These are phyloP conservation scores for Taiozyma onychis DNA, from an alignment of 1,139 yeast species.

Conservation along the genomic window DNA sequence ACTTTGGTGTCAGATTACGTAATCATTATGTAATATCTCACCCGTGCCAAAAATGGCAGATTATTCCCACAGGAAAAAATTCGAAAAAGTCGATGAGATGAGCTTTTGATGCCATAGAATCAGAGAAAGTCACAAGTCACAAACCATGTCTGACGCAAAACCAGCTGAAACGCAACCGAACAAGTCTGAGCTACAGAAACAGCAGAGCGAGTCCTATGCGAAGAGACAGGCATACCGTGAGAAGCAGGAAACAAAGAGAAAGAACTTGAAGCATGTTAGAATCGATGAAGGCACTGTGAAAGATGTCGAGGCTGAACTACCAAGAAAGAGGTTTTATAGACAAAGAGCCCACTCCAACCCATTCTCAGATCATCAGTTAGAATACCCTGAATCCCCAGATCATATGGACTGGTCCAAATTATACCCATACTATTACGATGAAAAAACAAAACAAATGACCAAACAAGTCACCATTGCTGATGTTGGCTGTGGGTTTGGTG, in stretches of 20 bases:
- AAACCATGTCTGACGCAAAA: neutral
- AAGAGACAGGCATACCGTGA: conserved; percentile 31
- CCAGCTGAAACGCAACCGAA: conserved; percentile 2
- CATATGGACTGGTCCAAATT: conserved; percentile 82
- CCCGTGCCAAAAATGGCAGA: no score
- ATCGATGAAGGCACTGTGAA: conserved; percentile 16
- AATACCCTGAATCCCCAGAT: conserved; percentile 76
- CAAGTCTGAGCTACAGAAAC: conserved; percentile 17
- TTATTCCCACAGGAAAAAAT: no score
- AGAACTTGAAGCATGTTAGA: conserved; percentile 30
- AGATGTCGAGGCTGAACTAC: conserved; percentile 40
- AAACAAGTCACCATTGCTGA: conserved; percentile 84
- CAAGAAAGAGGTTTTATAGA: conserved; percentile 83
- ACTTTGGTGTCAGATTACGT: neutral
- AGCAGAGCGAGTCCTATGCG: conserved; percentile 17
- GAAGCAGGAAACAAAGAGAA: conserved; percentile 25
- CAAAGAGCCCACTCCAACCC: conserved; percentile 99
- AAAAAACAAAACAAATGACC: conserved; percentile 31
- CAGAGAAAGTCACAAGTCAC: no score
- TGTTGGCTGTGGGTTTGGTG: conserved; percentile 98
- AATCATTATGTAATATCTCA: no score
- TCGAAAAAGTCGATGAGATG: conserved; percentile 1
- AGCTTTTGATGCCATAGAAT: neutral
- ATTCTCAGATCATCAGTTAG: conserved; percentile 88
- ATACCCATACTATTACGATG: conserved; percentile 57